phyloP scores from a whole-genome alignment of 306 rosid genomes.

The Begonia peltatifolia region DNA sequence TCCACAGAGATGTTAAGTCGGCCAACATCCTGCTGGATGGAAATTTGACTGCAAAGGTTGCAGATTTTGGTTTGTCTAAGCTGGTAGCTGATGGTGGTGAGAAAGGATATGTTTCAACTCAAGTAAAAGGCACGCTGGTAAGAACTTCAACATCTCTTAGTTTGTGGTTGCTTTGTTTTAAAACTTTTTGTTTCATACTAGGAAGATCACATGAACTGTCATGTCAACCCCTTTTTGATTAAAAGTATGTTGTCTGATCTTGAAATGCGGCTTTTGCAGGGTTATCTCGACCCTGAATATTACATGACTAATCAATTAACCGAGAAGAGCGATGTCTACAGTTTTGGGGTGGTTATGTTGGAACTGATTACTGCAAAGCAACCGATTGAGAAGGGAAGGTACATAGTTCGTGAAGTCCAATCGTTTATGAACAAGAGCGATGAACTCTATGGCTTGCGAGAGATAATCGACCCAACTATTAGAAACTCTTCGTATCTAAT shows the following conservation, averaged over 20 bases:
- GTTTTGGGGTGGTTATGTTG: slow-evolving; percentile 87
- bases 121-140: slow-evolving; percentile 92
- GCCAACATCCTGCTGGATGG: slow-evolving; percentile 74
- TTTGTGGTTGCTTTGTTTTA: neutral
- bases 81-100: slow-evolving; percentile 55
- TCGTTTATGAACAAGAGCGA: slow-evolving; percentile 32
- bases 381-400: slow-evolving; percentile 83
- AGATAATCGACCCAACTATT: slow-evolving; percentile 50
- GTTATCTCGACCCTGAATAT: slow-evolving; percentile 89
- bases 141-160: slow-evolving; percentile 9
- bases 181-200: neutral
- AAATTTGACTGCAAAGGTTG: slow-evolving; percentile 73
- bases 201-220: neutral
- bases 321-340: slow-evolving; percentile 83
- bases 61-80: slow-evolving; percentile 94
- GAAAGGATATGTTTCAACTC: slow-evolving; percentile 85
- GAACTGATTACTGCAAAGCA: slow-evolving; percentile 69
- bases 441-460: slow-evolving; percentile 46
- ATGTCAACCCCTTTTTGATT: no score
- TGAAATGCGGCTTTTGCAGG: slow-evolving; percentile 28
- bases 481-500: slow-evolving; percentile 29
- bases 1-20: slow-evolving; percentile 86
- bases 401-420: slow-evolving; percentile 60
- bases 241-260: no score
- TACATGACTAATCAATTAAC: slow-evolving; percentile 89